Percentiles rank a stretch among this genome's conserved stretches.
Conservation (phyloP, 1,284 basidiomycete genomes). For the Malassezia slooffiae region DNA sequence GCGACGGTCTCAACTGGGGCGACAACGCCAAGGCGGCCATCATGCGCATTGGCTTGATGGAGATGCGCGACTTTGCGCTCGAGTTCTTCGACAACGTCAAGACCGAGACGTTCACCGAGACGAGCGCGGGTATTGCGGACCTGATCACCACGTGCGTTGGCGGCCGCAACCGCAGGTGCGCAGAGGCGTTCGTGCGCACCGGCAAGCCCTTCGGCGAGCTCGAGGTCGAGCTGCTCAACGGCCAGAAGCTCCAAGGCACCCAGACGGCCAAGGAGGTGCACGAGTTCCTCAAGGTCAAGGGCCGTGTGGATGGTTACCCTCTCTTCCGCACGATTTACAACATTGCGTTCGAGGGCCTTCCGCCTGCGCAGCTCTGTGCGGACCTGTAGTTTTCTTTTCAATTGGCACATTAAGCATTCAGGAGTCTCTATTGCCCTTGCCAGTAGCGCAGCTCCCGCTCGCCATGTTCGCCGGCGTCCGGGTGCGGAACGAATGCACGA, state of each 20-base stretch:
- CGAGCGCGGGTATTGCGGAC: constrained; percentile 53
- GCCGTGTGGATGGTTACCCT: constrained; percentile 52
- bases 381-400: constrained; percentile 16
- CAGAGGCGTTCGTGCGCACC: constrained; percentile 52
- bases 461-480: constrained; percentile 10
- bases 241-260: constrained; percentile 54
- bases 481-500: constrained; percentile 20
- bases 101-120: constrained; percentile 52
- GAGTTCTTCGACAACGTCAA: constrained; percentile 54
- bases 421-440: constrained; percentile 9
- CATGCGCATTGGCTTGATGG: constrained; percentile 51
- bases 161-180: constrained; percentile 52
- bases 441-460: constrained; percentile 30
- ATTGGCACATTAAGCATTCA: too few relatives aligned
- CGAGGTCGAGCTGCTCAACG: constrained; percentile 53
- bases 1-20: constrained; percentile 53
- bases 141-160: constrained; percentile 55
- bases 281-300: constrained; percentile 50
- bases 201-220: constrained; percentile 52
- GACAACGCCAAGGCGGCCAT: constrained; percentile 56
- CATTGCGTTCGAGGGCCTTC: constrained; percentile 41
- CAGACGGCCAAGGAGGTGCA: constrained; percentile 52
- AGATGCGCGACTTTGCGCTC: constrained; percentile 49
- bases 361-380: constrained; percentile 47
- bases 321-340: constrained; percentile 51